Conservation (phyloP, 2,329 filamentous ascomycete species). For the Colletotrichum navitas region DNA sequence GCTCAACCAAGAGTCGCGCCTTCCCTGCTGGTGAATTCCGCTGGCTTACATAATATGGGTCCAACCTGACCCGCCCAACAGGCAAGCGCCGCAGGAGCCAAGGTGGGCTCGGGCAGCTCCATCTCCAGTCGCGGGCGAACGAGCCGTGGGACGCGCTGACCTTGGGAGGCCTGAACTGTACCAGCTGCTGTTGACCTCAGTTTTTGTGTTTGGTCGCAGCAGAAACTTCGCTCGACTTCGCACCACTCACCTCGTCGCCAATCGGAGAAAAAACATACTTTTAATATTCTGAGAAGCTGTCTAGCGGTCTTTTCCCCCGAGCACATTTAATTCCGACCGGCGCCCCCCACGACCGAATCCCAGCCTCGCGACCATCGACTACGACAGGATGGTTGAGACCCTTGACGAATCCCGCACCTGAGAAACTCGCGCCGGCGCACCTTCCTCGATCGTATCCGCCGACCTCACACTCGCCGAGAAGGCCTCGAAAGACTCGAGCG, state of each 20-base stretch:
- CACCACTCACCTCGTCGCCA: constrained; percentile 1
- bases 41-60: constrained; percentile 18
- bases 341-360: constrained; percentile 15
- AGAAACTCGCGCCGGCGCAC: constrained; percentile 40
- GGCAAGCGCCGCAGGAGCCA: constrained; percentile 14
- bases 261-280: neutral
- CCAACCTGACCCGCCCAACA: neutral
- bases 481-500: constrained; percentile 5
- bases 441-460: constrained; percentile 26
- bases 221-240: constrained; percentile 9
- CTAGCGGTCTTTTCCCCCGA: neutral
- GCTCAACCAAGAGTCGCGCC: constrained; percentile 17
- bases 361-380: constrained; percentile 29
- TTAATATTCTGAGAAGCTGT: constrained; percentile 11
- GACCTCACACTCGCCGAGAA: constrained; percentile 9
- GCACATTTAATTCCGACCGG: neutral
- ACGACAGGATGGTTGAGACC: constrained; percentile 39
- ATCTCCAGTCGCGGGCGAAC: constrained; percentile 37
- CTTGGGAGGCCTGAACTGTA: constrained; percentile 30
- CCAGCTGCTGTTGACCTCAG: constrained; percentile 36
- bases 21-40: neutral
- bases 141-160: constrained; percentile 41
- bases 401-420: constrained; percentile 31
- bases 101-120: constrained; percentile 38
- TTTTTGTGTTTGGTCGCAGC: constrained; percentile 34